These are phyloP conservation scores for Penicillium angulare DNA, from an alignment of 495 filamentous ascomycete species.

Conservation along the genomic window DNA sequence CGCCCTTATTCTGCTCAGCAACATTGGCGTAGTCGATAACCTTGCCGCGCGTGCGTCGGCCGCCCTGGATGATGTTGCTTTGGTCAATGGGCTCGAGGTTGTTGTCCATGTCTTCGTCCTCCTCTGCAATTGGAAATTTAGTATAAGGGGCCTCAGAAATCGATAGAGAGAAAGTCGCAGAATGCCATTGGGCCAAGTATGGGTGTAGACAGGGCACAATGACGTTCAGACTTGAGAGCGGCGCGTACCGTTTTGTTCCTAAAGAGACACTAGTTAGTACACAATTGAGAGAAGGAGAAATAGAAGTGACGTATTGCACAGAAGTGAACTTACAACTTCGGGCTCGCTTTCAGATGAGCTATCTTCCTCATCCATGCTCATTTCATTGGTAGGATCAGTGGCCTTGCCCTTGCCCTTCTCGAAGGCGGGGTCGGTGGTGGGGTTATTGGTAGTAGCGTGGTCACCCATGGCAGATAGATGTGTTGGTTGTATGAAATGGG, in stretches of 20 bases:
- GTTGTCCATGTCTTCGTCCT: conserved; percentile 75
- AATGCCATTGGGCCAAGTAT: not conserved
- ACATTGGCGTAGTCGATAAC: conserved; percentile 80
- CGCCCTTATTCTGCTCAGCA: conserved; percentile 56
- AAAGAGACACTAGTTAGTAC: conserved; percentile 16
- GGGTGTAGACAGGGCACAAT: not conserved
- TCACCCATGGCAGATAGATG: conserved; percentile 38
- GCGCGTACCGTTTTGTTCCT: conserved; percentile 38
- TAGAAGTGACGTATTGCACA: not conserved
- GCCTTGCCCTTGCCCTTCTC: conserved; percentile 62
- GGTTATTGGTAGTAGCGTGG: conserved; percentile 32
- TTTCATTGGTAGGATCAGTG: conserved; percentile 52
- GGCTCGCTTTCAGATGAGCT: conserved; percentile 64
- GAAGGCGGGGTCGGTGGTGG: conserved; percentile 36
- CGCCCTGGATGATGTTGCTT: conserved; percentile 75
- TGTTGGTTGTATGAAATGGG: conserved; percentile 4
- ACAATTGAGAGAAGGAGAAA: not conserved
- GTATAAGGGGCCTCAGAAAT: not conserved
- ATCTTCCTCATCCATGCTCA: conserved; percentile 68
- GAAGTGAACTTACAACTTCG: conserved; percentile 56
- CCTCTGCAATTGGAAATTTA: conserved; percentile 33
- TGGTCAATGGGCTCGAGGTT: conserved; percentile 87
- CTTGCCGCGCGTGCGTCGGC: conserved; percentile 83
- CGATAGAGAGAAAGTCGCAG: not conserved
- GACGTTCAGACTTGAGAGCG: not conserved